These are phyloP conservation scores for Amaranthus palmeri DNA, from an alignment of 148 eudicot species.

Conservation along the genomic window DNA sequence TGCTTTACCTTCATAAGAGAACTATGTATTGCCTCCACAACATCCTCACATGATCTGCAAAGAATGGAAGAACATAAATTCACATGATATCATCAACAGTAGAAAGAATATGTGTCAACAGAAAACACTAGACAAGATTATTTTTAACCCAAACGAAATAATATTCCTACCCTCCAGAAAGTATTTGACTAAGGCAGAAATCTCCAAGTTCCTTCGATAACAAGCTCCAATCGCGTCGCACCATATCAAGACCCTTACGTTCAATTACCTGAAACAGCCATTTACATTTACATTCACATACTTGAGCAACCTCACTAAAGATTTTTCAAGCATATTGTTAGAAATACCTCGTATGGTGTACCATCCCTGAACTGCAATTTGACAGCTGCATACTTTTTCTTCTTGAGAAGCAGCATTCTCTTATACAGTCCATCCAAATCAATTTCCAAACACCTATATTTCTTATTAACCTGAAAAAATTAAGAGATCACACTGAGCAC, in stretches of 20 bases:
- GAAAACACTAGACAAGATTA: too few species aligned
- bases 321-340: constrained; percentile 10
- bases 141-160: too few species aligned
- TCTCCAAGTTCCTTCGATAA: constrained; percentile 90
- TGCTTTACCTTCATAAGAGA: constrained; percentile 67
- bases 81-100: background rate
- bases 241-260: constrained; percentile 98
- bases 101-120: background rate
- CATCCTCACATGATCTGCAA: constrained; percentile 93
- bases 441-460: constrained; percentile 86
- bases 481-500: constrained; percentile 8
- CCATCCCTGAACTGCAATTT: constrained; percentile 81
- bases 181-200: constrained; percentile 85
- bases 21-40: constrained; percentile 85
- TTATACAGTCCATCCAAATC: constrained; percentile 95
- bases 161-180: constrained; percentile 72
- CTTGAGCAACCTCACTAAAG: constrained; percentile 1
- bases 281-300: constrained; percentile 13
- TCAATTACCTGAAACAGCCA: constrained; percentile 61
- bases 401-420: constrained; percentile 96
- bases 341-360: constrained; percentile 58
- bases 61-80: constrained; percentile 14
- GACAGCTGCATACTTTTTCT: constrained; percentile 98
- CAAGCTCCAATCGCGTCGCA: constrained; percentile 99
- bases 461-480: constrained; percentile 70